Evolutionary conservation across 208 protist species (phyloP), one percentile per base, ranked within the genome.

Genomic region (Acanthamoeba sp.): DNA sequence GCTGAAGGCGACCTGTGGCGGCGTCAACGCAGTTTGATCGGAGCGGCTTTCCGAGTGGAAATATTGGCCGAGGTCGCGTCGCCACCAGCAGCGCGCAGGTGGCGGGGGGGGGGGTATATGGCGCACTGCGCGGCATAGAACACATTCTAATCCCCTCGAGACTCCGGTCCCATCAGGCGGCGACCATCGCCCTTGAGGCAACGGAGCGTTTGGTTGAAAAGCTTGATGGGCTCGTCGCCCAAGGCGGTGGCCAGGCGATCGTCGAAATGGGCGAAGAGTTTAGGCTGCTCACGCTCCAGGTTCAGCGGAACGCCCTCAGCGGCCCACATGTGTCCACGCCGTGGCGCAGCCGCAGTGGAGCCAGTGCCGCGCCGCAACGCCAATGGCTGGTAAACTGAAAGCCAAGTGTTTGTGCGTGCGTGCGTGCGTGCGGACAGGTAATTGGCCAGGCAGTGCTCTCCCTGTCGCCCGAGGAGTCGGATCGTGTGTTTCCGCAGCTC

Each of bases 251-350:
- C 0, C 80, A 32, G 27, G 95, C 95, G 22, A 98, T 95, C 88
- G 91, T 98, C n/a, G 97, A 98, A 89, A 91, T 98, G 50, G 97
- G 97, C 85, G 98, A 98, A 94, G 97, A 98, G 95, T 98, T 98
- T 94, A 97, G 98, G 76, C 97, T 98, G 95, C 97, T 98, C 97
- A 98, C 97, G 55, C 95, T 98, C 64, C 97, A 98, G 66, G 66
- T 76, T n/a, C n/a, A n/a, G n/a, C n/a, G n/a, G n/a, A n/a, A n/a
- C n/a, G n/a, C n/a, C n/a, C n/a, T n/a, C n/a, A n/a, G n/a, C n/a
- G n/a, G n/a, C n/a, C n/a, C n/a, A n/a, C n/a, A n/a, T n/a, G n/a
- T n/a, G n/a, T n/a, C n/a, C n/a, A n/a, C n/a, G n/a, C n/a, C n/a
- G n/a, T n/a, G n/a, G n/a, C n/a, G n/a, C n/a, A n/a, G n/a, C n/a